Base-by-base conservation (phyloP, 768 basidiomycete genomes). In the Trametes cubensis region DNA sequence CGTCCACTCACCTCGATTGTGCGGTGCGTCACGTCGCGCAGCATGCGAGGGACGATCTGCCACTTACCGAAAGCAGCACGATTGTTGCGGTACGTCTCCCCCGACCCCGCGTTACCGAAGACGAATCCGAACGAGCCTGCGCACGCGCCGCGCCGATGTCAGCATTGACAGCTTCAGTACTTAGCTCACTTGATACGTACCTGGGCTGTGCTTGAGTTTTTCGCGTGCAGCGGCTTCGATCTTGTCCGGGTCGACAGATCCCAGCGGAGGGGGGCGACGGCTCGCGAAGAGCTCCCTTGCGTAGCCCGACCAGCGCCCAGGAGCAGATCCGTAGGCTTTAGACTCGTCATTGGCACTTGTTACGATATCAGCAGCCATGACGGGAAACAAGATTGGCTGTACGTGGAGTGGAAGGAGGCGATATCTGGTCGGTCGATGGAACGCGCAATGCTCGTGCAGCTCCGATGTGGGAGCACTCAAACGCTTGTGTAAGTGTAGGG, bases 1-100 rank as follows among this genome's bases (percentile, higher is more conserved):
- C 34, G 5, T 10, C 34, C 34, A 34, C 34, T 53, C 67, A 88
- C 91, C 66, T 88, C 82, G 30, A 94, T 70, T 49, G 72, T 83
- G 21, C 90, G 82, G 20, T 74, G 71, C 4, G 84, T 84, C 0
- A 82, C 82, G 63, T 86, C 77, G 20, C 84, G 79, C 34, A 93
- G 81, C 90, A 92, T 91, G 6, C 87, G 83, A 2, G 92, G 92
- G n/a, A 94, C 77, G 70, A 95, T 89, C 39, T 82, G 83, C 79
- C 82, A 93, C 57, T 79, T 84, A 23, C 84, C 77, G 56, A 94
- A 80, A 2, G 85, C 87, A 42, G 75, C 79, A 38, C 78, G 79
- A 68, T 95, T 95, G 52, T 83, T 84, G 11, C 71, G 77, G 70
- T 89, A 83, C 1, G 94, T 95, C 28, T 81, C 77, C 58, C 80